Conservation (phyloP, 306 rosid genomes). For the Casuarina glauca region DNA sequence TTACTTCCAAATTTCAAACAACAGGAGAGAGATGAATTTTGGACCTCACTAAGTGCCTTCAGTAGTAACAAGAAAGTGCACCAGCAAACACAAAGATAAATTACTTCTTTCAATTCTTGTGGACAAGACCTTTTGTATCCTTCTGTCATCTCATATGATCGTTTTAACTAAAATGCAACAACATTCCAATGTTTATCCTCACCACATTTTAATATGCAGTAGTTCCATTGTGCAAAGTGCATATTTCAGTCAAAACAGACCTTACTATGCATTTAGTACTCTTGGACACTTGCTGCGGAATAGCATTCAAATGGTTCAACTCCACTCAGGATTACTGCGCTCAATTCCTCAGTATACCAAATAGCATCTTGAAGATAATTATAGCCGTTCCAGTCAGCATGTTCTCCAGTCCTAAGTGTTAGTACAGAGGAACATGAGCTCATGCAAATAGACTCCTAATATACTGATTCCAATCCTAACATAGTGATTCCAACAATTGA, state of each 20-base stretch:
- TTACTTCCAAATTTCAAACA: conserved; percentile 2
- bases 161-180: neutral
- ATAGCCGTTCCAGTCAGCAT: neutral
- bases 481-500: neutral
- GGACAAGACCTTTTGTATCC: neutral
- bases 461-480: neutral
- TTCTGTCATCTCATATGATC: neutral
- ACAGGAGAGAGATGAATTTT: neutral
- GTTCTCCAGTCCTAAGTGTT: neutral
- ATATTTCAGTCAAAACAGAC: neutral
- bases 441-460: neutral
- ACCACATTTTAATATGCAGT: neutral
- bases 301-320: neutral
- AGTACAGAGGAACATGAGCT: neutral
- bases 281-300: neutral
- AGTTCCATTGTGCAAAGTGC: neutral
- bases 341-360: neutral
- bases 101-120: neutral
- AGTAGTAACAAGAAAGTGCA: conserved; percentile 4
- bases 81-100: neutral
- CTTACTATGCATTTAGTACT: neutral
- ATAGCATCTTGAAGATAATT: neutral
- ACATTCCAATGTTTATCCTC: neutral
- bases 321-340: neutral
- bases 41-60: neutral